These are phyloP conservation scores for Cucurbita argyrosperma DNA, from an alignment of 306 rosid genomes.

Conservation along the genomic window DNA sequence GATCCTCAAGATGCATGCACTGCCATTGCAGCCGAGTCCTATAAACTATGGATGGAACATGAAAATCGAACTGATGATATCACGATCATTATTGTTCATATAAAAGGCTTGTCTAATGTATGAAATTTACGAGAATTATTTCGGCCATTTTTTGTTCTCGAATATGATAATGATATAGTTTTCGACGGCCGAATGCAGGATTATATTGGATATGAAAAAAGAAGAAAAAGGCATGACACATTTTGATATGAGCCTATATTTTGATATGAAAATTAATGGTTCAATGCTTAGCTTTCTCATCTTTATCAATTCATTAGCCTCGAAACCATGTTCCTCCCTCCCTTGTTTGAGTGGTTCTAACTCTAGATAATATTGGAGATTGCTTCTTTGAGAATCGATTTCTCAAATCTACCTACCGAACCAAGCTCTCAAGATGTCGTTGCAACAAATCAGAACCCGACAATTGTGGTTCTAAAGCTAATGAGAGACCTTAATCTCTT, in stretches of 20 bases:
- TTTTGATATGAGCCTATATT: neutral
- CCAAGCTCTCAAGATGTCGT: conserved; percentile 32
- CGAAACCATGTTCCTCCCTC: neutral
- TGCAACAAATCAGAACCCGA: conserved; percentile 40
- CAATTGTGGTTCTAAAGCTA: conserved; percentile 40
- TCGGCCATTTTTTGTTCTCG: neutral
- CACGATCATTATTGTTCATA: conserved; percentile 73
- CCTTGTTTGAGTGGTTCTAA: neutral
- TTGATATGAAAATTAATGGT: neutral
- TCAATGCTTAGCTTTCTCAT: neutral
- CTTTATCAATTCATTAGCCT: neutral
- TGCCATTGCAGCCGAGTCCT: conserved; percentile 88
- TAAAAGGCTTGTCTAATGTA: conserved; percentile 83
- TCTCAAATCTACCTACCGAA: conserved; percentile 22
- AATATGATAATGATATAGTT: neutral
- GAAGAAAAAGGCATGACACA: neutral
- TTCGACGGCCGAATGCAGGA: neutral
- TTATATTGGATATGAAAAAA: too few species aligned
- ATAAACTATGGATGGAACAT: conserved; percentile 76
- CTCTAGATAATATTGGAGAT: neutral
- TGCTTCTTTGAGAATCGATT: conserved; percentile 30
- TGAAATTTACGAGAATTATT: conserved; percentile 7
- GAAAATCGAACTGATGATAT: conserved; percentile 93
- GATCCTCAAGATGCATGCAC: conserved; percentile 98
- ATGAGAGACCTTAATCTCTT: conserved; percentile 6